Percentiles rank a stretch among this genome's conserved stretches.
Conservation (phyloP, 83 land plant species). For the Picea mariana region DNA sequence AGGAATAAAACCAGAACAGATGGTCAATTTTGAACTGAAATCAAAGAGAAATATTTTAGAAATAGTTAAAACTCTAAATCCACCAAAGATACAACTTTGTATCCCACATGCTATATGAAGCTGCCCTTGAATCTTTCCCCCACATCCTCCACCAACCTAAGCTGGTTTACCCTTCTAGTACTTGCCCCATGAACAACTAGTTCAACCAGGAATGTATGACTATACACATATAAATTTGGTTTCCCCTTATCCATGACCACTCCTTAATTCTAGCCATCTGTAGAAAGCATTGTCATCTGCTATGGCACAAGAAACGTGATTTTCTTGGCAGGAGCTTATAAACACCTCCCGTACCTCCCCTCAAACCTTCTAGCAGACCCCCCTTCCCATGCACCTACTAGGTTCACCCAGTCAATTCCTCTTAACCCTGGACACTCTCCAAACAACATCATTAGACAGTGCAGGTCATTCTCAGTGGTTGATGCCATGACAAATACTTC, state of each 20-base stretch:
- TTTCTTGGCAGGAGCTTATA: not conserved
- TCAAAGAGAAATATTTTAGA: no score
- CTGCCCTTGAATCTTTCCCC: not conserved
- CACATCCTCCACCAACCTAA: not conserved
- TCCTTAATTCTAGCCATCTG: not conserved
- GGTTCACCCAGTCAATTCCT: no score
- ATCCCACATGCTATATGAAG: not conserved
- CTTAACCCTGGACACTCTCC: not conserved
- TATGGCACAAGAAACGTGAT: not conserved
- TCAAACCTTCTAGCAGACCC: not conserved
- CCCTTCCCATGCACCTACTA: no score
- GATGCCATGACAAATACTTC: no score
- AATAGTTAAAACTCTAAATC: no score
- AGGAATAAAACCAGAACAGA: no score
- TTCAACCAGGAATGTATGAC: not conserved
- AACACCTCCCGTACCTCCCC: not conserved
- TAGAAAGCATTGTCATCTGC: not conserved
- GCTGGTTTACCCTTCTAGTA: not conserved
- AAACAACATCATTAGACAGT: not conserved
- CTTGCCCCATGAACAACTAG: not conserved
- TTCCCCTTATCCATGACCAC: not conserved
- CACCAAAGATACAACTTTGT: not conserved
- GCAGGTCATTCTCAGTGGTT: not conserved
- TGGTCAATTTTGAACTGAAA: no score
- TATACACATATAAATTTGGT: not conserved